phyloP scores from a whole-genome alignment of 192 early-diverging fungal genomes.

The Podila epicladia region DNA sequence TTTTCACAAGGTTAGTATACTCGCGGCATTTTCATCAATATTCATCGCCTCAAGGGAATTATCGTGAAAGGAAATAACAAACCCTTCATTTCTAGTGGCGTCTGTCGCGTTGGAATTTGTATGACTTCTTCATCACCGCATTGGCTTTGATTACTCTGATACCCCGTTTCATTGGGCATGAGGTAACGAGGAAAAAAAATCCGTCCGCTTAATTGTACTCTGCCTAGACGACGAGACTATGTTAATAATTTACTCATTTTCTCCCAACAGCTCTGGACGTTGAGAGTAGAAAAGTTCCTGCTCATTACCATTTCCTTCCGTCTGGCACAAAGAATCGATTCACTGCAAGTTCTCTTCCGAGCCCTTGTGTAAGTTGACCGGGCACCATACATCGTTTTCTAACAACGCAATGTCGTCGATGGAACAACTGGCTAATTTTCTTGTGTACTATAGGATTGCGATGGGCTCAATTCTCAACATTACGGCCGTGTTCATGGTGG shows the following conservation, averaged over 20 bases:
- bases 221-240: neutral
- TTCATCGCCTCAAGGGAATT: no score
- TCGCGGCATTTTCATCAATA: neutral
- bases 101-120: constrained; percentile 44
- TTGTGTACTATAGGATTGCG: constrained; percentile 30
- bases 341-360: constrained; percentile 38
- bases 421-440: neutral
- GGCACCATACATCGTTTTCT: no score
- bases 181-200: neutral
- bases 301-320: constrained; percentile 49
- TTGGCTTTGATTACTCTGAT: constrained; percentile 36
- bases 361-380: constrained; percentile 34
- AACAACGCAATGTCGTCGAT: neutral
- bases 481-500: constrained; percentile 66
- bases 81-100: constrained; percentile 19
- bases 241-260: neutral
- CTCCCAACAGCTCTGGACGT: constrained; percentile 30
- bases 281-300: constrained; percentile 36
- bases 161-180: constrained; percentile 40
- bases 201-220: neutral
- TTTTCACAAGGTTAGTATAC: constrained; percentile 26
- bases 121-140: constrained; percentile 27
- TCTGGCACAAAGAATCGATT: constrained; percentile 44
- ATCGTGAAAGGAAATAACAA: no score
- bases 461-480: constrained; percentile 61